Percentiles rank a stretch among this genome's conserved stretches.
phyloP scores from a whole-genome alignment of 78 protist genomes.

The Emiliania huxleyi region DNA sequence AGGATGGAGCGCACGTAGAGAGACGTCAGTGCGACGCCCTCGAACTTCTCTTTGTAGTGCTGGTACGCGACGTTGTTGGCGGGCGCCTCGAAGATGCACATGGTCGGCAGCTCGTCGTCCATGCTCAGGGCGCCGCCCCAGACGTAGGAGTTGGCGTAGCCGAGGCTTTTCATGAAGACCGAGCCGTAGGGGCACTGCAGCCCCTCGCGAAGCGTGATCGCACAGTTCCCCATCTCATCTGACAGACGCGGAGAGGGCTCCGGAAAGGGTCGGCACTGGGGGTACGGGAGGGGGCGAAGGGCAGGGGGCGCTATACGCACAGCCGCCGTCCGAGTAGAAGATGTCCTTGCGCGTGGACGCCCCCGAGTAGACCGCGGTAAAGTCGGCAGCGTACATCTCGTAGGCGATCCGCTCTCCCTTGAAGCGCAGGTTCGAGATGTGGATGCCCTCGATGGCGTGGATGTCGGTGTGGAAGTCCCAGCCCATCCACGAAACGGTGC shows the following conservation, averaged over 20 bases:
- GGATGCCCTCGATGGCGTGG: neutral
- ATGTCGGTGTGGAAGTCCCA: neutral
- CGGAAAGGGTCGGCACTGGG: too few relatives aligned
- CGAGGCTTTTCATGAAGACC: neutral
- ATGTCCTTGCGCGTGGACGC: neutral
- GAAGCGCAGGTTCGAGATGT: neutral
- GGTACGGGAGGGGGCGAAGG: too few relatives aligned
- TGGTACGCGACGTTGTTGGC: neutral
- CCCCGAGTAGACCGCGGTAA: neutral
- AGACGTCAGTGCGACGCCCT: neutral
- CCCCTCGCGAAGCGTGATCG: neutral
- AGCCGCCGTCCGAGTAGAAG: slow-evolving; percentile 7
- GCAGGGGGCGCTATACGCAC: too few relatives aligned
- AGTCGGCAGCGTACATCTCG: neutral
- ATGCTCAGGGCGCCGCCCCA: neutral
- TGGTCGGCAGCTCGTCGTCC: neutral
- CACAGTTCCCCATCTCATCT: neutral
- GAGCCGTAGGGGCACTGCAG: neutral
- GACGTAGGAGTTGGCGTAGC: neutral
- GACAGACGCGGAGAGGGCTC: neutral
- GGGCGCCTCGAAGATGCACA: slow-evolving; percentile 20
- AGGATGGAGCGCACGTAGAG: neutral
- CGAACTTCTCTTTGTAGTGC: neutral
- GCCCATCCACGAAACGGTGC: slow-evolving; percentile 7
- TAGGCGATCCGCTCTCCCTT: neutral